Conservation (phyloP, 2,329 filamentous ascomycete species). For the Metarhizium rileyi region DNA sequence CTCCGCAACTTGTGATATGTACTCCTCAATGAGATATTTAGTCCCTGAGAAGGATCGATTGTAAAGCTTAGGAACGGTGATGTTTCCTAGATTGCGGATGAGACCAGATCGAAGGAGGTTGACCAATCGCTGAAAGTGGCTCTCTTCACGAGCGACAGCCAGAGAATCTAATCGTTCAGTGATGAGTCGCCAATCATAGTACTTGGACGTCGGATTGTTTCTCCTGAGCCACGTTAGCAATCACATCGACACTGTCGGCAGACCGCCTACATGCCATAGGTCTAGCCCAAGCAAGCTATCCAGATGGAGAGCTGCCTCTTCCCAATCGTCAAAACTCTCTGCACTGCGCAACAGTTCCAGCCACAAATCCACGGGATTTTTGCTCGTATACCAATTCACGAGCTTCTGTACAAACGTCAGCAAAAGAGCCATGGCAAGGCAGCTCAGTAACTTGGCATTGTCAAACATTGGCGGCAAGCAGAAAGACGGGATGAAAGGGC, state of each 20-base stretch:
- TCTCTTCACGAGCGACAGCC: slow-evolving; percentile 56
- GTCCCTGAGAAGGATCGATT: slow-evolving; percentile 81
- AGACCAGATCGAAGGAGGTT: slow-evolving; percentile 72
- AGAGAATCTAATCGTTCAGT: slow-evolving; percentile 65
- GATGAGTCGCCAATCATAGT: slow-evolving; percentile 83
- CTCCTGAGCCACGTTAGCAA: slow-evolving; percentile 45
- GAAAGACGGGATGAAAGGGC: slow-evolving; percentile 4
- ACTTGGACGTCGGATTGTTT: slow-evolving; percentile 66
- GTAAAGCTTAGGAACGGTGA: slow-evolving; percentile 71
- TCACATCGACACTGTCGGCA: slow-evolving; percentile 1
- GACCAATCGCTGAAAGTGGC: slow-evolving; percentile 64
- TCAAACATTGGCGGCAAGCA: slow-evolving; percentile 3
- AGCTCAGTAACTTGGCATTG: slow-evolving; percentile 14
- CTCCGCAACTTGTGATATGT: slow-evolving; percentile 74
- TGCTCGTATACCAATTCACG: slow-evolving; percentile 55
- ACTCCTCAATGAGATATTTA: slow-evolving; percentile 84
- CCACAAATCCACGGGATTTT: slow-evolving; percentile 55
- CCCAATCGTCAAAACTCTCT: slow-evolving; percentile 73
- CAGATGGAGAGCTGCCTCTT: slow-evolving; percentile 71
- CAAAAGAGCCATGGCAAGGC: slow-evolving; percentile 6
- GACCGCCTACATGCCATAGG: slow-evolving; percentile 49
- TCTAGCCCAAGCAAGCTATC: slow-evolving; percentile 75
- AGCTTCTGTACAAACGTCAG: slow-evolving; percentile 47
- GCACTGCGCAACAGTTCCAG: slow-evolving; percentile 56
- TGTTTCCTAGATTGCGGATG: slow-evolving; percentile 84